These are phyloP conservation scores for Fremontodendron californicum DNA, from an alignment of 345 rosid species.

Conservation along the genomic window DNA sequence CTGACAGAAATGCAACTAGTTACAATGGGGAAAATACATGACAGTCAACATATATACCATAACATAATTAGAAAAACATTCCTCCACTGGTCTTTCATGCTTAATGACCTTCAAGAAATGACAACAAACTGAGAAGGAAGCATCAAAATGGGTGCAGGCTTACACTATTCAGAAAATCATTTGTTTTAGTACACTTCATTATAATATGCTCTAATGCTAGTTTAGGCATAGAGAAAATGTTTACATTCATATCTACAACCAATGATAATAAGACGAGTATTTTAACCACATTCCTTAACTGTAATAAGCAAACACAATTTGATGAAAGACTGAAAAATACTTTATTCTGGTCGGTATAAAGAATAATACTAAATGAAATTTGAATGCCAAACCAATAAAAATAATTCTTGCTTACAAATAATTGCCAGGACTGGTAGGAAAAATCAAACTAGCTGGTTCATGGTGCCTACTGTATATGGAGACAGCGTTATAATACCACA, in stretches of 20 bases:
- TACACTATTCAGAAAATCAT: neutral
- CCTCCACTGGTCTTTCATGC: neutral
- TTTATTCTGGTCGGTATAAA: neutral
- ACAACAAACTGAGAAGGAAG: neutral
- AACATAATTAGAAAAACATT: slow-evolving; percentile 18
- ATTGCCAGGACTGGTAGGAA: neutral
- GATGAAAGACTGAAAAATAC: no score
- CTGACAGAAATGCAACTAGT: slow-evolving; percentile 65
- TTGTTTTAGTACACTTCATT: neutral
- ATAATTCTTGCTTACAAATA: neutral
- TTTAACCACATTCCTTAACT: neutral
- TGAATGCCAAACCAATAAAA: neutral
- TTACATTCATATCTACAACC: neutral
- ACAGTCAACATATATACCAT: slow-evolving; percentile 16
- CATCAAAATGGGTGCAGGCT: neutral
- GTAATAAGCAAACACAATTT: neutral
- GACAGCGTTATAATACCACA: neutral
- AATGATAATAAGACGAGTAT: neutral
- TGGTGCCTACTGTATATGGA: neutral
- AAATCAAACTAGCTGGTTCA: neutral
- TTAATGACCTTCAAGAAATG: neutral
- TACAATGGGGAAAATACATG: slow-evolving; percentile 26
- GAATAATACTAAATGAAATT: neutral
- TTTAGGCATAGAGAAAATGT: neutral
- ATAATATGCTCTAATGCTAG: slow-evolving; percentile 5